Evolutionary conservation across 768 basidiomycete species (phyloP).

Genomic region (Lentinula sp.): DNA sequence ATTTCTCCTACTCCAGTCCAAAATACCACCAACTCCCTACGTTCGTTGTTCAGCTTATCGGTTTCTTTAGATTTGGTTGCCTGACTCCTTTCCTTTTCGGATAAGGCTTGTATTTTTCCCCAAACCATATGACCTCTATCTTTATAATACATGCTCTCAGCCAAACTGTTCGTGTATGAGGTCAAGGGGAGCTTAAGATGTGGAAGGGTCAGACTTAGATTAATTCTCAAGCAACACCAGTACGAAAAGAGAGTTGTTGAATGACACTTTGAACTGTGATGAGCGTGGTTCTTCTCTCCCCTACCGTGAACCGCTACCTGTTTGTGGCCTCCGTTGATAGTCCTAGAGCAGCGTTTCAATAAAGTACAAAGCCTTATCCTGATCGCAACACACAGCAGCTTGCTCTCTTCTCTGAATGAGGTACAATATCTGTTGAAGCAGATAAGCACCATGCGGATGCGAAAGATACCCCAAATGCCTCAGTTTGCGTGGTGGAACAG

Average conservation of each 20-base stretch:
- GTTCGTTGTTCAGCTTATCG: background rate
- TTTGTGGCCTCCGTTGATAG: background rate
- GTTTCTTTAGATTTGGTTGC: background rate
- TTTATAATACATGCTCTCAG: background rate
- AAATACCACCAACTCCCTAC: background rate
- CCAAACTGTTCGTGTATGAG: too few species aligned
- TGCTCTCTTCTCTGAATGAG: too few species aligned
- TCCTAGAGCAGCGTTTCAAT: too few species aligned
- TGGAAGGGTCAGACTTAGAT: background rate
- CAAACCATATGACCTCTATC: background rate
- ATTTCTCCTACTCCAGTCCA: background rate
- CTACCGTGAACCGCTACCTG: background rate
- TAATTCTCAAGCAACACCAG: too few species aligned
- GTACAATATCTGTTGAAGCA: too few species aligned
- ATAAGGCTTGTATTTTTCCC: slow-evolving; percentile 2
- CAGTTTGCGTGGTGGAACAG: too few species aligned
- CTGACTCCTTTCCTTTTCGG: background rate
- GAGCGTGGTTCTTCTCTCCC: background rate
- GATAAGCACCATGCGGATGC: too few species aligned
- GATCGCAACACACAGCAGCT: too few species aligned
- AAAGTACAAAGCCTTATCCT: too few species aligned
- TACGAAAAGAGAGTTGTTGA: too few species aligned
- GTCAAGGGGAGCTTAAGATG: background rate
- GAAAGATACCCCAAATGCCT: too few species aligned
- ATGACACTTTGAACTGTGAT: background rate